Evolutionary conservation across 1,139 yeast species (phyloP).

Genomic region (Blastobotrys ciferrii): DNA sequence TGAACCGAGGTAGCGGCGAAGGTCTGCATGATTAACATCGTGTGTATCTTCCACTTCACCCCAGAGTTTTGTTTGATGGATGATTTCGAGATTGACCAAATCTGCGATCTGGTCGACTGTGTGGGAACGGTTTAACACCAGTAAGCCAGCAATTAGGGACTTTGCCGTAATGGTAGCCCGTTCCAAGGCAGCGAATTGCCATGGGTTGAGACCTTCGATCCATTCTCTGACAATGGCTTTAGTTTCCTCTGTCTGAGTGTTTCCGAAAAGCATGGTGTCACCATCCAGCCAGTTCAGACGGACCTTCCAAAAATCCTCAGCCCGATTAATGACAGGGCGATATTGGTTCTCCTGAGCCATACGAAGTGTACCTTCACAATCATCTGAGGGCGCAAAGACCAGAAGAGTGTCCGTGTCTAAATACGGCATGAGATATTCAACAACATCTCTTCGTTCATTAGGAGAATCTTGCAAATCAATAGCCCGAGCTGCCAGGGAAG

Average conservation of each 20-base stretch:
- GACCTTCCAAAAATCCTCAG: slow-evolving; percentile 59
- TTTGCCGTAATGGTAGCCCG: slow-evolving; percentile 81
- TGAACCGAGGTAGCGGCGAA: slow-evolving; percentile 75
- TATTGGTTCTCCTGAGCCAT: slow-evolving; percentile 72
- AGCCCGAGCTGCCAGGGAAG: slow-evolving; percentile 83
- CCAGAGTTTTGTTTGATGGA: slow-evolving; percentile 85
- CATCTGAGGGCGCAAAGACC: slow-evolving; percentile 76
- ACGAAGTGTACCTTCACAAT: slow-evolving; percentile 81
- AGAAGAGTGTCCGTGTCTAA: slow-evolving; percentile 91
- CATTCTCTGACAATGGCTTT: slow-evolving; percentile 63
- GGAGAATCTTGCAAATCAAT: slow-evolving; percentile 49
- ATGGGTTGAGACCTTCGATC: slow-evolving; percentile 59
- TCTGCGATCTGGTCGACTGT: slow-evolving; percentile 71
- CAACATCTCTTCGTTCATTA: slow-evolving; percentile 28
- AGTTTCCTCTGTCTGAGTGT: slow-evolving; percentile 61
- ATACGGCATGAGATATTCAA: slow-evolving; percentile 58
- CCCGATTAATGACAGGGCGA: slow-evolving; percentile 66
- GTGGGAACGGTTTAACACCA: slow-evolving; percentile 34
- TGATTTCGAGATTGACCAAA: slow-evolving; percentile 77
- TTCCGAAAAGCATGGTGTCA: slow-evolving; percentile 82
- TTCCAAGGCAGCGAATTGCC: slow-evolving; percentile 86
- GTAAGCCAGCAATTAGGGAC: slow-evolving; percentile 76
- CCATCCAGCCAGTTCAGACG: slow-evolving; percentile 66
- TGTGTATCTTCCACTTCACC: slow-evolving; percentile 99
- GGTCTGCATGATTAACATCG: slow-evolving; percentile 89